Conservation (phyloP, 2,329 filamentous ascomycete species). For the Gyromitra esculenta region DNA sequence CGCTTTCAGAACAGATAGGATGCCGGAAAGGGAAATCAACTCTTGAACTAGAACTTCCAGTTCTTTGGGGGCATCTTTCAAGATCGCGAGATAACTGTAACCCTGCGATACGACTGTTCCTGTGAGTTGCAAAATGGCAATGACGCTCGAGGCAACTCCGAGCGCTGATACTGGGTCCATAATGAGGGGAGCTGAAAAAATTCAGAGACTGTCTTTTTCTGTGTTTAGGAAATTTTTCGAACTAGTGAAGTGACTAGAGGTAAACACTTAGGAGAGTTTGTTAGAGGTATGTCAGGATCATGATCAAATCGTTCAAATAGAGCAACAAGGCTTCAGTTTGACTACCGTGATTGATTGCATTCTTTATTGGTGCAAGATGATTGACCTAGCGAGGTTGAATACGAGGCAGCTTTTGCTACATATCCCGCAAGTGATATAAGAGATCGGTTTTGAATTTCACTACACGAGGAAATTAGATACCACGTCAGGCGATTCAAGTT, state of each 20-base stretch:
- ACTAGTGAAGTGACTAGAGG: neutral
- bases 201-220: neutral
- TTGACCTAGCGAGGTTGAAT: no score
- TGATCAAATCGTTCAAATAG: neutral
- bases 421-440: no score
- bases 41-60: neutral
- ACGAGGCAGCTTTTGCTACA: no score
- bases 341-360: no score
- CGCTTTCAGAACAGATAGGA: slow-evolving; percentile 5
- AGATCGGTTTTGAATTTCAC: no score
- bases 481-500: no score
- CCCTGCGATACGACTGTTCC: slow-evolving; percentile 3
- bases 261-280: neutral
- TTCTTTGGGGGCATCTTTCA: slow-evolving; percentile 20
- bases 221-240: neutral
- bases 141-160: slow-evolving; percentile 15
- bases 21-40: neutral
- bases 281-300: neutral
- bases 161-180: slow-evolving; percentile 11
- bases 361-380: no score
- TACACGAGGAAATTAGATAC: no score
- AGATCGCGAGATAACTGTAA: neutral
- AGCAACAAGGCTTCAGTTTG: neutral
- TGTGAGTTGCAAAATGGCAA: slow-evolving; percentile 20
- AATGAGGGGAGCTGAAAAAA: neutral